These are phyloP conservation scores for Stipa capillata DNA, from an alignment of 176 grass and related monocot species.

Conservation along the genomic window DNA sequence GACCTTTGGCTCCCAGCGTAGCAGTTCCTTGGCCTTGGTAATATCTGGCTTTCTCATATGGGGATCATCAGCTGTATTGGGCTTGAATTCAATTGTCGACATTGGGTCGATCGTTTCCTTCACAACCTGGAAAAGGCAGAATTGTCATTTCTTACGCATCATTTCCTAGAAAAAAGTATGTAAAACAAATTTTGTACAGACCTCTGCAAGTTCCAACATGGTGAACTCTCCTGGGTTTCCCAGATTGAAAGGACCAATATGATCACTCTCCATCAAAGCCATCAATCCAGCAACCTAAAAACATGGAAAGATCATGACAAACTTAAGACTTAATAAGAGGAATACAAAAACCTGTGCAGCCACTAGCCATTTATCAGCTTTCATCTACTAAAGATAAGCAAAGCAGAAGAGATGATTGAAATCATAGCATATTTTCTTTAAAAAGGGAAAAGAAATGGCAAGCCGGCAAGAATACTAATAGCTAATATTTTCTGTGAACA, in stretches of 20 bases:
- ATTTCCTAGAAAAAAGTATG: neutral
- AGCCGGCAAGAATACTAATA: neutral
- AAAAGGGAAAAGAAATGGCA: neutral
- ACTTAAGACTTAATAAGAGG: neutral
- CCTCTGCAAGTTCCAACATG: slow-evolving; percentile 88
- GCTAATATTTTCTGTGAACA: neutral
- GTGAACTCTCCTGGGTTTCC: slow-evolving; percentile 96
- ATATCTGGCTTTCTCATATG: slow-evolving; percentile 88
- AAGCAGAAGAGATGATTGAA: neutral
- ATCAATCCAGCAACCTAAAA: slow-evolving; percentile 80
- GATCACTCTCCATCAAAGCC: slow-evolving; percentile 76
- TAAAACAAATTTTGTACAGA: slow-evolving; percentile 12
- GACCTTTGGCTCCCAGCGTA: slow-evolving; percentile 78
- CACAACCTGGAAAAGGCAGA: slow-evolving; percentile 35
- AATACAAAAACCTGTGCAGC: neutral
- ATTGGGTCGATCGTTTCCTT: slow-evolving; percentile 69
- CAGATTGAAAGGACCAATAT: slow-evolving; percentile 86
- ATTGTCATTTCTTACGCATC: neutral
- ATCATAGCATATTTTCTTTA: neutral
- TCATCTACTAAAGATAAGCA: neutral
- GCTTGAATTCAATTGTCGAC: slow-evolving; percentile 62
- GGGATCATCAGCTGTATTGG: slow-evolving; percentile 83
- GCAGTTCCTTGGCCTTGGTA: slow-evolving; percentile 67
- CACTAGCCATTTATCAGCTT: neutral
- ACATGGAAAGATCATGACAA: neutral